Conservation (phyloP, 805 yeast genomes). For the Helenozyma baotianmanensis region DNA sequence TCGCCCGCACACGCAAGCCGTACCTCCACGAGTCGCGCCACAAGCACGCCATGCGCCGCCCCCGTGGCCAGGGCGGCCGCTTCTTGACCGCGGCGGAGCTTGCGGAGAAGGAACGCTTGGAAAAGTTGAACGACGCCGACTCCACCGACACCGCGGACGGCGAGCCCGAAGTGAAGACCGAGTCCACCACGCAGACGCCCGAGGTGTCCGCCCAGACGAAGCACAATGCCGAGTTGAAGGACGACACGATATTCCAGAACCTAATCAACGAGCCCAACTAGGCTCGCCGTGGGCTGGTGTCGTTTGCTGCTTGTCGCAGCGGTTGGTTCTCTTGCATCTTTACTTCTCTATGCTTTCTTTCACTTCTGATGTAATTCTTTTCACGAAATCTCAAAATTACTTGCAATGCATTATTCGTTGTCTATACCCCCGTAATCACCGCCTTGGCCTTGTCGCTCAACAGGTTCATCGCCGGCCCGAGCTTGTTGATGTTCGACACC, state of each 20-base stretch:
- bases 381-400: too few species aligned
- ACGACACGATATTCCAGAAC: conserved; percentile 4
- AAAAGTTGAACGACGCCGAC: conserved; percentile 33
- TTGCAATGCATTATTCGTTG: too few species aligned
- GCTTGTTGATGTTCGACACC: conserved; percentile 22
- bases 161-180: conserved; percentile 3
- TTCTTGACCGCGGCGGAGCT: conserved; percentile 85
- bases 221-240: conserved; percentile 2
- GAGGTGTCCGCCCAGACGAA: neutral
- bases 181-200: conserved; percentile 1
- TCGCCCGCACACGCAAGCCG: conserved; percentile 87
- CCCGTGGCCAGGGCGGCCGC: conserved; percentile 98
- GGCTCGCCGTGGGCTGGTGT: neutral
- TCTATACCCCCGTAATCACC: conserved; percentile 6
- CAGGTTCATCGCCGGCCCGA: conserved; percentile 24
- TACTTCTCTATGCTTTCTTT: too few species aligned
- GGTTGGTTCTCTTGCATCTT: too few species aligned
- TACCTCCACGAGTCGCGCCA: conserved; percentile 96
- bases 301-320: too few species aligned
- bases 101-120: conserved; percentile 41
- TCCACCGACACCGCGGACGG: conserved; percentile 4
- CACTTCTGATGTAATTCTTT: too few species aligned
- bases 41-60: conserved; percentile 98
- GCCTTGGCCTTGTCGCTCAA: conserved; percentile 18
- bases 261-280: conserved; percentile 3